Conservation (phyloP, 1,284 basidiomycete species). For the Phylloporus sp. region DNA sequence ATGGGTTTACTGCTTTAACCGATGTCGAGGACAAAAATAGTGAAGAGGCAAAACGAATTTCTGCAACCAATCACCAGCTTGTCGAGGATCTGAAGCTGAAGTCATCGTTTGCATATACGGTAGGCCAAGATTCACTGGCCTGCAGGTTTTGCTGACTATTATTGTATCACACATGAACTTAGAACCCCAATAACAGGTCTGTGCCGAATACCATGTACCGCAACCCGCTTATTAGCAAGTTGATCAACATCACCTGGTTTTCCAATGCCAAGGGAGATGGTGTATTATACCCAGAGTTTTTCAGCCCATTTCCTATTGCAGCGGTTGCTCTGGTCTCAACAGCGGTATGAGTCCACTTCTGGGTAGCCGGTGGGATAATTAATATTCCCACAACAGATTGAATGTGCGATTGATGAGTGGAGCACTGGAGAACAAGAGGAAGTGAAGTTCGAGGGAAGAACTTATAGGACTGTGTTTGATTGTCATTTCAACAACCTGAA, state of each 20-base stretch:
- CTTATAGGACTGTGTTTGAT: not conserved
- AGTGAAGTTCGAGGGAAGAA: not conserved
- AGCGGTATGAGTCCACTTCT: not conserved
- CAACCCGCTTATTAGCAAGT: not conserved
- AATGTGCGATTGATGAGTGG: not conserved
- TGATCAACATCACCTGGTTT: not conserved
- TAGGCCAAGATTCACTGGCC: not conserved
- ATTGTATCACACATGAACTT: too few species aligned
- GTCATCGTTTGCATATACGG: not conserved
- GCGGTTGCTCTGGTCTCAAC: not conserved
- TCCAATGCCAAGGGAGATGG: not conserved
- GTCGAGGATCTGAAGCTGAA: not conserved
- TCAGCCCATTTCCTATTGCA: not conserved
- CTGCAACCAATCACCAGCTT: not conserved
- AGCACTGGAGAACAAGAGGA: not conserved
- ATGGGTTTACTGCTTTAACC: not conserved
- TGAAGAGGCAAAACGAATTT: not conserved
- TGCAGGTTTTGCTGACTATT: not conserved
- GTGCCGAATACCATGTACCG: not conserved
- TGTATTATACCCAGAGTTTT: not conserved
- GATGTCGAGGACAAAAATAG: not conserved
- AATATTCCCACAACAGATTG: not conserved
- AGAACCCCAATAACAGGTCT: not conserved
- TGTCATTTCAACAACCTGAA: not conserved
- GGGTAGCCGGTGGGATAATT: not conserved